These are phyloP conservation scores for Penicillium sp. DNA, from an alignment of 2,329 filamentous ascomycete genomes.

Conservation along the genomic window DNA sequence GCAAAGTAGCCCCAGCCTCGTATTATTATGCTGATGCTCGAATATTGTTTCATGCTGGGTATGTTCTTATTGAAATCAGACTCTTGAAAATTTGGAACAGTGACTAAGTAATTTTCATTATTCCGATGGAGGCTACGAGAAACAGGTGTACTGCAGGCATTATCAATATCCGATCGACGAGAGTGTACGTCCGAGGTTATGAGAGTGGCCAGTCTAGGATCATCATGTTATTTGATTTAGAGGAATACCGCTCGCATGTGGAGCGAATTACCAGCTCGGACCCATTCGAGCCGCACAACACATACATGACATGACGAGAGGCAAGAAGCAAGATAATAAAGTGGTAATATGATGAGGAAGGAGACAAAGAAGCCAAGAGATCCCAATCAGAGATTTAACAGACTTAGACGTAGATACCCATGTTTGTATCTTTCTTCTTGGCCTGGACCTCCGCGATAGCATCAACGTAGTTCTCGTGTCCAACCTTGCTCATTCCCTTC, in stretches of 20 bases:
- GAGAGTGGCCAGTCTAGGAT: slow-evolving; percentile 11
- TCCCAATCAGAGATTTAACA: neutral
- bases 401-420: slow-evolving; percentile 50
- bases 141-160: neutral
- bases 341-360: slow-evolving; percentile 10
- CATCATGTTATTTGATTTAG: slow-evolving; percentile 24
- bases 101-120: too few species aligned
- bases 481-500: slow-evolving; percentile 93
- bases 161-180: neutral
- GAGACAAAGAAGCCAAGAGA: slow-evolving; percentile 10
- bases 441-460: slow-evolving; percentile 88
- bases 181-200: neutral
- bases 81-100: too few species aligned
- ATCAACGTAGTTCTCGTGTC: slow-evolving; percentile 98
- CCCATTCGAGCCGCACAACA: slow-evolving; percentile 21
- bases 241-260: slow-evolving; percentile 21
- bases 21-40: too few species aligned
- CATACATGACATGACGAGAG: slow-evolving; percentile 28
- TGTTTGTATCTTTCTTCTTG: slow-evolving; percentile 82
- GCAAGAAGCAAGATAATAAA: slow-evolving; percentile 16
- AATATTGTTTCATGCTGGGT: too few species aligned
- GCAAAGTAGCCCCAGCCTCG: too few species aligned
- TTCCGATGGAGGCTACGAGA: slow-evolving; percentile 27
- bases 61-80: too few species aligned
- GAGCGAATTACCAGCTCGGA: slow-evolving; percentile 26